Conservation (phyloP, 1,139 yeast species). For the Suhomyces coccinellae region DNA sequence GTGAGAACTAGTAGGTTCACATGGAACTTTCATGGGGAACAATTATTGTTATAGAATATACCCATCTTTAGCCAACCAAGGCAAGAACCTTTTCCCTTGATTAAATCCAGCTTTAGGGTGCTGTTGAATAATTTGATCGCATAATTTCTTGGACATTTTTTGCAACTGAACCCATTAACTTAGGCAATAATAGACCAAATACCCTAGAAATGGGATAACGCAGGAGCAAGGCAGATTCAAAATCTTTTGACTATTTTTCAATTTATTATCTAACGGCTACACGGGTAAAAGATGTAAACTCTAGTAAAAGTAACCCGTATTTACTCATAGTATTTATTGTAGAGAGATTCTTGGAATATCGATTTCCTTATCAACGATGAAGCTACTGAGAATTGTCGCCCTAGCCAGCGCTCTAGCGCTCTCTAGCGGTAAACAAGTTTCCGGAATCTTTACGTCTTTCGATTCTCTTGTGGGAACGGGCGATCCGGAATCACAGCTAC, state of each 20-base stretch:
- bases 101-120: too few species aligned
- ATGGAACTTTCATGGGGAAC: too few species aligned
- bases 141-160: too few species aligned
- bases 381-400: conserved; percentile 1
- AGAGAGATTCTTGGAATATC: not conserved
- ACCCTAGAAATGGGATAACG: too few species aligned
- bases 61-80: too few species aligned
- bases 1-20: too few species aligned
- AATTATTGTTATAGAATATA: too few species aligned
- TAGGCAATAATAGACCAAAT: too few species aligned
- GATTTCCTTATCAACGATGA: conserved; percentile 1
- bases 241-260: not conserved
- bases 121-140: too few species aligned
- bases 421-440: conserved; percentile 12
- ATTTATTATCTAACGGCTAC: not conserved
- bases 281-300: not conserved
- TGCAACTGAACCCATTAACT: too few species aligned
- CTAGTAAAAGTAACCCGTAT: not conserved
- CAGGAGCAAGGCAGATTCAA: too few species aligned
- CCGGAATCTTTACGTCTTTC: conserved; percentile 23
- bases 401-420: conserved; percentile 6
- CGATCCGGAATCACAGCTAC: conserved; percentile 1
- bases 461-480: conserved; percentile 10
- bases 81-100: too few species aligned
- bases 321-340: not conserved